These are phyloP conservation scores for Isatis tinctoria DNA, from an alignment of 345 rosid genomes.

Conservation along the genomic window DNA sequence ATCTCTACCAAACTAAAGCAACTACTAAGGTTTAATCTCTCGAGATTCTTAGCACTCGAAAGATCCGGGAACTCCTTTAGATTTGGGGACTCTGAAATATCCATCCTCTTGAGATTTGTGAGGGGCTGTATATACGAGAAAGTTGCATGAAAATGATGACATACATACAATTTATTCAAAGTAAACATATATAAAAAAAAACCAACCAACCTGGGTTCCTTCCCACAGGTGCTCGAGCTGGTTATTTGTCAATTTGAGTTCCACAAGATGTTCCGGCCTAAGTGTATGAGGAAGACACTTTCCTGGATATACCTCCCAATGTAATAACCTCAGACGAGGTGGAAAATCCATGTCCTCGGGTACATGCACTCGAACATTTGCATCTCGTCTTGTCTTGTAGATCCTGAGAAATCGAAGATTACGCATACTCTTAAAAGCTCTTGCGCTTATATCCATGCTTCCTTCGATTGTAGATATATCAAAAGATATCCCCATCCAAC, in stretches of 20 bases:
- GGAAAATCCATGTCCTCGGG: too few species aligned
- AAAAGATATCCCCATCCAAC: slow-evolving; percentile 13
- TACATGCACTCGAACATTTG: too few species aligned
- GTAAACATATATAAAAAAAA: background rate
- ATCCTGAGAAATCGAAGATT: background rate
- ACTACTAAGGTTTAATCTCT: background rate
- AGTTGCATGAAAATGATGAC: too few species aligned
- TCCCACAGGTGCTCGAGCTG: background rate
- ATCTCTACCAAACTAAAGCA: background rate
- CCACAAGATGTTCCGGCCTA: background rate
- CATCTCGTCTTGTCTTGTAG: too few species aligned
- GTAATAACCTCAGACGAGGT: too few species aligned
- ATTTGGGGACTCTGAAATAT: background rate
- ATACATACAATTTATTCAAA: too few species aligned
- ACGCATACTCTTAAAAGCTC: background rate
- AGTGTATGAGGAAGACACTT: slow-evolving; percentile 15
- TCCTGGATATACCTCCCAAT: slow-evolving; percentile 18
- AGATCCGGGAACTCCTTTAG: background rate
- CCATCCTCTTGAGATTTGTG: background rate
- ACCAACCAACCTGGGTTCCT: background rate
- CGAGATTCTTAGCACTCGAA: background rate
- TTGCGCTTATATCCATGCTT: background rate
- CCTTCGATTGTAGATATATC: background rate
- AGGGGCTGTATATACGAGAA: too few species aligned
- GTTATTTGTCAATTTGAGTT: background rate